These are phyloP conservation scores for Cucurbita pepo DNA, from an alignment of 306 rosid genomes.

Conservation along the genomic window DNA sequence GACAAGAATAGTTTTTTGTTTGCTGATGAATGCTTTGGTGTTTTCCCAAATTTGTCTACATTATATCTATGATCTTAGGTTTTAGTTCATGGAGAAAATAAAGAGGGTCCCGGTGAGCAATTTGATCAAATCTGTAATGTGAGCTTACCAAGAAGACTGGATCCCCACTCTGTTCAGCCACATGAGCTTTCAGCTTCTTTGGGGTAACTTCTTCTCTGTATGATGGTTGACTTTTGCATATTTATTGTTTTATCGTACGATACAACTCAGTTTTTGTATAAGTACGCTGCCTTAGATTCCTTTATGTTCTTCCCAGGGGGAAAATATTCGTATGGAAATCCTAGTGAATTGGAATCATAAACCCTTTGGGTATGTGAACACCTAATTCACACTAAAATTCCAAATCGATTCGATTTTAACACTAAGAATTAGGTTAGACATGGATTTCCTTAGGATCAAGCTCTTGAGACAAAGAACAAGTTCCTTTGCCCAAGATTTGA, in stretches of 20 bases:
- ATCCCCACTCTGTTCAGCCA: slow-evolving; percentile 82
- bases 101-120: slow-evolving; percentile 42
- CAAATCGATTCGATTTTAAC: too few species aligned
- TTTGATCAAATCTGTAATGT: slow-evolving; percentile 87
- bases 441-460: too few species aligned
- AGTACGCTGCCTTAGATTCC: slow-evolving; percentile 9
- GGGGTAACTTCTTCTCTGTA: slow-evolving; percentile 38
- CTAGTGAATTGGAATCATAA: too few species aligned
- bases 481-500: too few species aligned
- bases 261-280: not conserved
- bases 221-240: not conserved
- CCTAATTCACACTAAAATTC: too few species aligned
- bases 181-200: slow-evolving; percentile 91
- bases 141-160: slow-evolving; percentile 78
- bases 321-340: too few species aligned
- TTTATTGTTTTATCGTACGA: not conserved
- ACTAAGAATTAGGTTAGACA: too few species aligned
- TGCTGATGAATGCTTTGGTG: not conserved
- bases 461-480: too few species aligned
- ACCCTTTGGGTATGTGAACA: too few species aligned
- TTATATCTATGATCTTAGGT: slow-evolving; percentile 31
- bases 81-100: slow-evolving; percentile 39
- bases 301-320: not conserved
- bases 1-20: not conserved
- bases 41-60: not conserved